Percentiles rank a stretch among this genome's conserved stretches.
These are phyloP conservation scores for Furcasterigmium furcatum DNA, from an alignment of 2,329 filamentous ascomycete genomes.

Conservation along the genomic window DNA sequence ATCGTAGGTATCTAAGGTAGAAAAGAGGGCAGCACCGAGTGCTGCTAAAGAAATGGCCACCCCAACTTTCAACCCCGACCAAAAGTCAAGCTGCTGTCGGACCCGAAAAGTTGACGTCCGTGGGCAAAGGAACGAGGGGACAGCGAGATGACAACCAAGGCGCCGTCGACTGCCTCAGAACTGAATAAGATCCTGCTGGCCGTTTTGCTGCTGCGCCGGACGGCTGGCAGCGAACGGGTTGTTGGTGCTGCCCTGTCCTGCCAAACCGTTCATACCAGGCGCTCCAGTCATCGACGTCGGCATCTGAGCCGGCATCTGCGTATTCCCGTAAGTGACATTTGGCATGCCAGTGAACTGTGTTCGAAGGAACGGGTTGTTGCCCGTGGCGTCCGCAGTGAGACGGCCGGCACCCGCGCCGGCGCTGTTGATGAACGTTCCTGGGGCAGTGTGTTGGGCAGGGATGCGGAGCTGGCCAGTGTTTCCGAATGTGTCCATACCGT, in stretches of 20 bases:
- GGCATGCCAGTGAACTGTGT: slow-evolving; percentile 81
- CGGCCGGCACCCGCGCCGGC: slow-evolving; percentile 76
- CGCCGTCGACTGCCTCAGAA: no score
- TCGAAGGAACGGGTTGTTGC: slow-evolving; percentile 86
- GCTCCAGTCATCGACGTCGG: slow-evolving; percentile 53
- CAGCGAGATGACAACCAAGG: no score
- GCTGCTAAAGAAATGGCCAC: no score
- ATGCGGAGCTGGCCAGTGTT: slow-evolving; percentile 97
- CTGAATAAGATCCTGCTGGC: slow-evolving; percentile 60
- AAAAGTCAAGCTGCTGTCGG: no score
- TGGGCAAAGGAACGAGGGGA: no score
- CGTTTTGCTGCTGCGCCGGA: slow-evolving; percentile 43
- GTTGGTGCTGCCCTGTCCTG: slow-evolving; percentile 35
- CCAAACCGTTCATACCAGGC: slow-evolving; percentile 50
- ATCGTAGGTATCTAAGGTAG: no score
- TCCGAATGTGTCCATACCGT: slow-evolving; percentile 95
- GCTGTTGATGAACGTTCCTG: slow-evolving; percentile 94
- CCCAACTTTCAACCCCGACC: no score
- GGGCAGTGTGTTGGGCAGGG: slow-evolving; percentile 92
- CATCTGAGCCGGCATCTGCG: slow-evolving; percentile 38
- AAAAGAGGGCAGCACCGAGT: no score
- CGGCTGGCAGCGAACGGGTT: slow-evolving; percentile 58
- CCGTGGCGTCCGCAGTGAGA: slow-evolving; percentile 68
- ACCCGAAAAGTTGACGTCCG: no score
- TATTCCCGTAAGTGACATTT: slow-evolving; percentile 47